Conservation (phyloP, 2,329 filamentous ascomycete genomes). For the Ceratocystis colombiana region DNA sequence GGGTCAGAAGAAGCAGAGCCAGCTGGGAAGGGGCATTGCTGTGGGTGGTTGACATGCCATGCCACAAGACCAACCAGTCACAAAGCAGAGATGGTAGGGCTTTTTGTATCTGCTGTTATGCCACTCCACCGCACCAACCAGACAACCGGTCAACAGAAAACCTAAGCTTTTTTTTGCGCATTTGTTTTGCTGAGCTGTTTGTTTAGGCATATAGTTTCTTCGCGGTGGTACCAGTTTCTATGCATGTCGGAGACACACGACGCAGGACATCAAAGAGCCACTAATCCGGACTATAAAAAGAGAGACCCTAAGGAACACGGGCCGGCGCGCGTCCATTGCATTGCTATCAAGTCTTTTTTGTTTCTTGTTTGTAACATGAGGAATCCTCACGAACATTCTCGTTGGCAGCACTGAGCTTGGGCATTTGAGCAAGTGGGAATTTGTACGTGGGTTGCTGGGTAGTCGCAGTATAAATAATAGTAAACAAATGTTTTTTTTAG, state of each 20-base stretch:
- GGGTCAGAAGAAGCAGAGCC: not conserved
- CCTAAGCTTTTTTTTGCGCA: not conserved
- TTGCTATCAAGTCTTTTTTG: not conserved
- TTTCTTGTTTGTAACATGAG: not conserved
- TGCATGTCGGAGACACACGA: not conserved
- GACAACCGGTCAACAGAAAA: not conserved
- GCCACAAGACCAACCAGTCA: not conserved
- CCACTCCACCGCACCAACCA: not conserved
- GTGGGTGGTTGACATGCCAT: conserved; percentile 11
- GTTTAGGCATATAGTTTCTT: not conserved
- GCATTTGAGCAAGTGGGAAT: not conserved
- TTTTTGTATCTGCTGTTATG: not conserved
- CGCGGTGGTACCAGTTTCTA: too few species aligned
- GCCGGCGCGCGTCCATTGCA: not conserved
- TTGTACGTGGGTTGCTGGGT: not conserved
- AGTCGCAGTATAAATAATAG: not conserved
- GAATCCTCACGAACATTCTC: conserved; percentile 12
- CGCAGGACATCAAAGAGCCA: not conserved
- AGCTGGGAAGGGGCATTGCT: not conserved
- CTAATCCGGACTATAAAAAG: not conserved
- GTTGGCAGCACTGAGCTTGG: not conserved
- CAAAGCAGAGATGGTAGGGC: not conserved
- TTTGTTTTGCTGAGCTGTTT: not conserved
- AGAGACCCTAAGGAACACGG: not conserved
- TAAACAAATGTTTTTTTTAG: too few species aligned